Percentiles rank a stretch among this genome's conserved stretches.
phyloP scores from a whole-genome alignment of 2,329 filamentous ascomycete genomes.

The Cladosporium phlei region DNA sequence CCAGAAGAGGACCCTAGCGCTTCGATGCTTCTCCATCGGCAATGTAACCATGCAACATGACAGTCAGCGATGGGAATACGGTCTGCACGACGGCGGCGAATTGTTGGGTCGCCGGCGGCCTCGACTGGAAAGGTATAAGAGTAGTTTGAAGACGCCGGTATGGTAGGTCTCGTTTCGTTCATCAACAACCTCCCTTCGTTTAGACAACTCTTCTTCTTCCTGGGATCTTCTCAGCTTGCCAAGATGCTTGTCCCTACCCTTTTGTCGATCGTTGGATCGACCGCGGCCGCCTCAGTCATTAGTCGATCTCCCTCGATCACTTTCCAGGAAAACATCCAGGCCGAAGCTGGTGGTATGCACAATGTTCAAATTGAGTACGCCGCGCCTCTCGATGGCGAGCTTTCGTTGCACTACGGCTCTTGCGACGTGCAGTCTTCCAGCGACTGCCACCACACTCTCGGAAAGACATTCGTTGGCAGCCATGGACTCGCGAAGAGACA shows the following conservation, averaged over 20 bases:
- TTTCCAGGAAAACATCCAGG: conserved; percentile 24
- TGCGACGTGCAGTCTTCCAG: conserved; percentile 35
- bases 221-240: background rate
- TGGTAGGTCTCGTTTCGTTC: background rate
- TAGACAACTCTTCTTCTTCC: background rate
- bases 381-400: conserved; percentile 39
- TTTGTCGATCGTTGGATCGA: conserved; percentile 16
- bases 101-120: background rate
- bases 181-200: background rate
- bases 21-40: background rate
- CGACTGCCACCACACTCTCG: conserved; percentile 43
- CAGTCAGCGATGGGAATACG: no score
- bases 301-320: conserved; percentile 18
- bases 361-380: conserved; percentile 47
- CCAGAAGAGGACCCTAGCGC: background rate
- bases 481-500: conserved; percentile 28
- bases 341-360: conserved; percentile 37
- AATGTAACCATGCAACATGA: conserved; percentile 8
- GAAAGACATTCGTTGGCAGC: conserved; percentile 36
- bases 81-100: background rate
- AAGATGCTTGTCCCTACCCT: conserved; percentile 16
- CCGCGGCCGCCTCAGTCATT: conserved; percentile 16
- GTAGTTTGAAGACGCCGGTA: background rate
- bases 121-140: background rate
- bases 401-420: conserved; percentile 43